A percentile compares a stretch with the other conserved stretches of the same genome.
Evolutionary conservation across 495 filamentous ascomycete genomes (phyloP).

Genomic region (Neurospora sp.): DNA sequence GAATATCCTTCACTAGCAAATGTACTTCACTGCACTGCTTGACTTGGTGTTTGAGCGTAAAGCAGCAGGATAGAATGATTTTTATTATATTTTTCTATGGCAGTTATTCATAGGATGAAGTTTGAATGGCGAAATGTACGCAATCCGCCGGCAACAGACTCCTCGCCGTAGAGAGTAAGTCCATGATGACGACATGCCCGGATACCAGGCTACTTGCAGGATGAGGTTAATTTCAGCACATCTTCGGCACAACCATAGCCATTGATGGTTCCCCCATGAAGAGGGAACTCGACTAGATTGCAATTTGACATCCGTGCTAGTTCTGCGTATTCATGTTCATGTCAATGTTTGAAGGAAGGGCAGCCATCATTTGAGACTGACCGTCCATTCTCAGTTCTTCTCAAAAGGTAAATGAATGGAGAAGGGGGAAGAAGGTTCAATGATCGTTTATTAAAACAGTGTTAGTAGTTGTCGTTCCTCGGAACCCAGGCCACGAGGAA

Average conservation of each 20-base stretch:
- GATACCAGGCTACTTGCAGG: slow-evolving; percentile 30
- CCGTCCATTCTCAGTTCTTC: not conserved
- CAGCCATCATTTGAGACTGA: not conserved
- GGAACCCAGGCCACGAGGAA: not conserved
- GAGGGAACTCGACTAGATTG: slow-evolving; percentile 53
- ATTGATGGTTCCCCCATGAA: slow-evolving; percentile 38
- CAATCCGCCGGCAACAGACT: slow-evolving; percentile 21
- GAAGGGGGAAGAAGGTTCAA: not conserved
- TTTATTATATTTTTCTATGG: not conserved
- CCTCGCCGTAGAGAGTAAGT: not conserved
- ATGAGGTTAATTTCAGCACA: slow-evolving; percentile 45
- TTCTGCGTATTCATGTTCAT: not conserved
- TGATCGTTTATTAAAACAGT: slow-evolving; percentile 3
- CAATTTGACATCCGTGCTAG: slow-evolving; percentile 99
- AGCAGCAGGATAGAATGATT: not conserved
- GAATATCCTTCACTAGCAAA: not conserved
- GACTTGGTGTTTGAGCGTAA: not conserved
- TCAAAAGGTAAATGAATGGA: not conserved
- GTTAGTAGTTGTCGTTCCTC: slow-evolving; percentile 2
- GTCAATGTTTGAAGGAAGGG: not conserved
- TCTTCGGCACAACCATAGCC: slow-evolving; percentile 89
- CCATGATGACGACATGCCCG: slow-evolving; percentile 22
- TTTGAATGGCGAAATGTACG: slow-evolving; percentile 13
- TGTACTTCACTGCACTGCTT: not conserved
- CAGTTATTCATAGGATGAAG: not conserved